phyloP scores from a whole-genome alignment of 2,329 filamentous ascomycete genomes.

The Ophioceras dolichostomum region DNA sequence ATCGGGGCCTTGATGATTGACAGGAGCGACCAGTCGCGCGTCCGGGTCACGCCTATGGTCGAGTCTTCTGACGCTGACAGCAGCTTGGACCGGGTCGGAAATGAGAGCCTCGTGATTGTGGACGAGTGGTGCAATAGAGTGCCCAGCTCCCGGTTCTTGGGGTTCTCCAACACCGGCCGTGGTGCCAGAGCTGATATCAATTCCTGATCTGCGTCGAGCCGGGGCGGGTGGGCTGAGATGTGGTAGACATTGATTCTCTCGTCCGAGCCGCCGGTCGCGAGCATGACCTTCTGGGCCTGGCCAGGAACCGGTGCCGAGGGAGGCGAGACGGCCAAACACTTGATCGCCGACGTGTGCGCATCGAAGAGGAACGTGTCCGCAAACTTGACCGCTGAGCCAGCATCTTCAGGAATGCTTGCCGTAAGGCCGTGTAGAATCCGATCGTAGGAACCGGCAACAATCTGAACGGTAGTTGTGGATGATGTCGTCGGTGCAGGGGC shows the following conservation, averaged over 20 bases:
- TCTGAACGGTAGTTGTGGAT: constrained; percentile 44
- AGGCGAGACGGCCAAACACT: constrained; percentile 76
- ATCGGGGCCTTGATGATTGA: constrained; percentile 82
- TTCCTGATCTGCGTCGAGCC: constrained; percentile 36
- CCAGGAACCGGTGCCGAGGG: constrained; percentile 48
- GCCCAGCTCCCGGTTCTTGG: constrained; percentile 78
- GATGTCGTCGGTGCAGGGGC: constrained; percentile 35
- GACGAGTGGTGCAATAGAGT: constrained; percentile 77
- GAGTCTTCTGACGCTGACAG: constrained; percentile 85
- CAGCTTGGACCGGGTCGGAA: constrained; percentile 78
- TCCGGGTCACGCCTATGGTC: constrained; percentile 75
- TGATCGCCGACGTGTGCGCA: constrained; percentile 80
- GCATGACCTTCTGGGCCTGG: constrained; percentile 68
- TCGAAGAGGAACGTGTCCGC: constrained; percentile 93
- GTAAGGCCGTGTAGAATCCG: constrained; percentile 82
- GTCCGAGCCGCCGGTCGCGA: constrained; percentile 87
- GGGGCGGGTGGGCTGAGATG: constrained; percentile 57
- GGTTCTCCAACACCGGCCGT: constrained; percentile 64
- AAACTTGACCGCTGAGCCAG: constrained; percentile 43
- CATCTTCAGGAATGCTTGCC: constrained; percentile 42
- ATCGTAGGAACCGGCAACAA: constrained; percentile 90
- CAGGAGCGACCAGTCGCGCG: constrained; percentile 79
- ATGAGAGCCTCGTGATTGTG: constrained; percentile 66
- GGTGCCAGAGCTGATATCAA: constrained; percentile 56
- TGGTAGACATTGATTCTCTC: constrained; percentile 93